Evolutionary conservation across 371 early-diverging fungal species (phyloP).

Genomic region (Rhizopus sp.): DNA sequence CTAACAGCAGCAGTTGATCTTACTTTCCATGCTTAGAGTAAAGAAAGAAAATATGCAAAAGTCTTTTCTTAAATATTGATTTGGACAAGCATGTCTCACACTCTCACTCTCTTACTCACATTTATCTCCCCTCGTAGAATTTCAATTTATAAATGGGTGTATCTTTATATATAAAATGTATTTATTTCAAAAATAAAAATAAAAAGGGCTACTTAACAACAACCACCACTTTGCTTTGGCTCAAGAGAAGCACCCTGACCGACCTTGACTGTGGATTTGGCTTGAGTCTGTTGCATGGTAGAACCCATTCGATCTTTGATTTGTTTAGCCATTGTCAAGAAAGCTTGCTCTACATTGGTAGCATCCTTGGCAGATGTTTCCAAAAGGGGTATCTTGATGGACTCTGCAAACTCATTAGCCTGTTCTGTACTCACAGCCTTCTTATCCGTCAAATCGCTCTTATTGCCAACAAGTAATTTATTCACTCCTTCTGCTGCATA

Average conservation of each 20-base stretch:
- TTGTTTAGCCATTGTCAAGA: conserved; percentile 89
- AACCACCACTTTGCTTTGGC: conserved; percentile 48
- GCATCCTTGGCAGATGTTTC: conserved; percentile 95
- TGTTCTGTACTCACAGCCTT: conserved; percentile 66
- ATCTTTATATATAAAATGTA: no score
- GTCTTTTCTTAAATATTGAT: not conserved
- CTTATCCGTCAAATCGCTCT: conserved; percentile 89
- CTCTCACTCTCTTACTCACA: no score
- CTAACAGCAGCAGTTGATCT: not conserved
- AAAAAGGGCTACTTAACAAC: conserved; percentile 33
- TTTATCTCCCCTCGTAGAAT: not conserved
- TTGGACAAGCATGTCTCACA: not conserved
- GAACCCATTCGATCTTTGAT: conserved; percentile 68
- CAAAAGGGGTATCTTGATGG: conserved; percentile 81
- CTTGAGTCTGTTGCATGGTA: conserved; percentile 37
- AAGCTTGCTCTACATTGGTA: conserved; percentile 94
- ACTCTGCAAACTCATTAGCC: conserved; percentile 79
- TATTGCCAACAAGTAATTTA: conserved; percentile 97
- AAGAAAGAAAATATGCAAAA: not conserved
- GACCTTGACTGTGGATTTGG: conserved; percentile 50
- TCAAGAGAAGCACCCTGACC: conserved; percentile 48
- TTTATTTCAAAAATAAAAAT: no score
- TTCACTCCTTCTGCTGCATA: conserved; percentile 93
- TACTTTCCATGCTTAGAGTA: conserved; percentile 4
- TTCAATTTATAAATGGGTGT: not conserved